These are phyloP conservation scores for Yamagishiella unicocca DNA, from an alignment of 139 green algal genomes.

Conservation along the genomic window DNA sequence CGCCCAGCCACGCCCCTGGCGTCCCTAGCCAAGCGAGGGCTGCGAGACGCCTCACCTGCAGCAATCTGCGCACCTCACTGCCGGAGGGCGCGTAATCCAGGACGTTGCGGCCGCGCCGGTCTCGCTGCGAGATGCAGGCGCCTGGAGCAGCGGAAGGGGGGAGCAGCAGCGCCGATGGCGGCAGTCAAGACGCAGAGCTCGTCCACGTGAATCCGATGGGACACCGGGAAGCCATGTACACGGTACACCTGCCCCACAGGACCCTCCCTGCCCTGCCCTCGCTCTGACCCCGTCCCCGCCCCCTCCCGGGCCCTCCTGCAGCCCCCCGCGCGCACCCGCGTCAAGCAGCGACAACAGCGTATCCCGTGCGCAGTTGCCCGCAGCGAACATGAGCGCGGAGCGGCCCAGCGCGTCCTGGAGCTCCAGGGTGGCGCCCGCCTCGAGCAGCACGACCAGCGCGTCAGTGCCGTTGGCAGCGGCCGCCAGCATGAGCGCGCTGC, in stretches of 20 bases:
- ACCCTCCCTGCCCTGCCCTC: no score
- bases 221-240: no score
- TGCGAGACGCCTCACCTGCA: conserved; percentile 35
- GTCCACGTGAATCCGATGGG: no score
- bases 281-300: no score
- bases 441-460: conserved; percentile 75
- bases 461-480: conserved; percentile 67
- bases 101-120: conserved; percentile 62
- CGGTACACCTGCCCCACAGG: no score
- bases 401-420: conserved; percentile 83
- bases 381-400: conserved; percentile 89
- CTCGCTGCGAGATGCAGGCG: conserved; percentile 56
- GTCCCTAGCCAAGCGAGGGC: no score
- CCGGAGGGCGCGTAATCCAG: conserved; percentile 76
- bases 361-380: conserved; percentile 67
- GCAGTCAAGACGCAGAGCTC: no score
- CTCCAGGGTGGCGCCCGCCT: conserved; percentile 74
- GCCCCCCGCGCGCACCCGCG: conserved; percentile 18
- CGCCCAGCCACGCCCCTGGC: no score
- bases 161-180: no score
- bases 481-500: conserved; percentile 84
- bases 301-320: background rate
- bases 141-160: background rate
- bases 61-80: conserved; percentile 49
- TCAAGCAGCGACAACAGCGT: conserved; percentile 53